A percentile compares a stretch with the other conserved stretches of the same genome.
These are phyloP conservation scores for Trypanosomatidae sp. DNA, from an alignment of 208 protist species.

Conservation along the genomic window DNA sequence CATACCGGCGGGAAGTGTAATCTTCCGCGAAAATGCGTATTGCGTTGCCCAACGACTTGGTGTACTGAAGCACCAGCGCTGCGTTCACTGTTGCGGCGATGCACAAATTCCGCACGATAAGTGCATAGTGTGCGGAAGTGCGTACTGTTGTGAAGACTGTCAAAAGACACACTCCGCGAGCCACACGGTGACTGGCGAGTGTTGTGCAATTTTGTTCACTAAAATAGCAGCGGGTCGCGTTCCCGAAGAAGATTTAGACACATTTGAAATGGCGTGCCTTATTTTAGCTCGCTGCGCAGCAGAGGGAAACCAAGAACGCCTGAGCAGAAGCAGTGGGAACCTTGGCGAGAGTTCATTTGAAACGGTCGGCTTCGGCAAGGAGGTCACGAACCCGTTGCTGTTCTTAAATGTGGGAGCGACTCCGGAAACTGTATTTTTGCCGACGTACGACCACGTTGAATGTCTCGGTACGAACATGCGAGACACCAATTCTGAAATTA, in stretches of 20 bases:
- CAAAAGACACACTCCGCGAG: too few species aligned
- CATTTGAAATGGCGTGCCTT: conserved; percentile 31
- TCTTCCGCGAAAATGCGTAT: conserved; percentile 34
- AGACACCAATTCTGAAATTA: conserved; percentile 22
- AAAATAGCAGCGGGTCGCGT: conserved; percentile 7
- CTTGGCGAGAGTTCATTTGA: conserved; percentile 4
- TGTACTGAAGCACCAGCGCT: too few species aligned
- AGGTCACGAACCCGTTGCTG: conserved; percentile 8
- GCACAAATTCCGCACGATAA: too few species aligned
- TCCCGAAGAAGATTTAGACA: conserved; percentile 29
- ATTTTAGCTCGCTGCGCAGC: conserved; percentile 19
- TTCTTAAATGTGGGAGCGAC: conserved; percentile 12
- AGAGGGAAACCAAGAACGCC: conserved; percentile 6
- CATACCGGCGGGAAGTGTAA: conserved; percentile 29
- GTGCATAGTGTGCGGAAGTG: too few species aligned
- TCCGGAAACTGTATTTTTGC: not conserved
- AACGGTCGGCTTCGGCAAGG: conserved; percentile 25
- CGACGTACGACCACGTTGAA: conserved; percentile 31
- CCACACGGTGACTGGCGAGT: conserved; percentile 22
- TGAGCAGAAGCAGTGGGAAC: not conserved
- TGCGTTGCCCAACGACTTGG: conserved; percentile 19
- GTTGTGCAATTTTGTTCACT: conserved; percentile 21
- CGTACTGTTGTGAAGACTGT: too few species aligned
- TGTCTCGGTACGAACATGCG: conserved; percentile 35
- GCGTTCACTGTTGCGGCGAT: too few species aligned